phyloP scores from a whole-genome alignment of 139 green algal species.

The Picochlorum sp. region DNA sequence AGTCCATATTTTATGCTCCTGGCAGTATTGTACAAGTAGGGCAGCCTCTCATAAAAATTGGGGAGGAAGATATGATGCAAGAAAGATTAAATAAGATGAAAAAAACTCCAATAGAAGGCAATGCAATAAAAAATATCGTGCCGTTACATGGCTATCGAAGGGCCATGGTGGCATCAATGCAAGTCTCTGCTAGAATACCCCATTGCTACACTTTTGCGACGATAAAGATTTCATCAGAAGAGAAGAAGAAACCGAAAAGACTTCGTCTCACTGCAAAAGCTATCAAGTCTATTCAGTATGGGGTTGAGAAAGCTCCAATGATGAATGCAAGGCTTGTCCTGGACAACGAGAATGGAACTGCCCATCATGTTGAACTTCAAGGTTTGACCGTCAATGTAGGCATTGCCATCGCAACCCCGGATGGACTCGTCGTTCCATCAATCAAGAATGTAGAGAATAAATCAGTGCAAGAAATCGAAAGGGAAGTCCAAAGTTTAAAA shows the following conservation, averaged over 20 bases:
- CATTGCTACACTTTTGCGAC: slow-evolving; percentile 84
- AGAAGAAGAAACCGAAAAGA: neutral
- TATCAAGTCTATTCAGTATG: slow-evolving; percentile 71
- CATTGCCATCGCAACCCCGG: slow-evolving; percentile 74
- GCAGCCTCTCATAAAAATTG: slow-evolving; percentile 57
- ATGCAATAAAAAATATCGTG: neutral
- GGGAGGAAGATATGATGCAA: slow-evolving; percentile 23
- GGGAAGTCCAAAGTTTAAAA: slow-evolving; percentile 60
- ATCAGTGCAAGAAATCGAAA: slow-evolving; percentile 44
- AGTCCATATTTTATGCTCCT: slow-evolving; percentile 36
- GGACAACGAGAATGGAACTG: slow-evolving; percentile 28
- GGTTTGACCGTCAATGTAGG: slow-evolving; percentile 77
- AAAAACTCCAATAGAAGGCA: neutral
- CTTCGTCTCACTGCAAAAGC: neutral
- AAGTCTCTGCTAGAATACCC: slow-evolving; percentile 42
- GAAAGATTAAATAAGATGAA: slow-evolving; percentile 50
- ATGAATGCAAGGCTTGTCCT: slow-evolving; percentile 57
- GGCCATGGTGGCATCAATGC: slow-evolving; percentile 74
- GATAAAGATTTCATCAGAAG: slow-evolving; percentile 32
- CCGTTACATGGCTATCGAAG: slow-evolving; percentile 47
- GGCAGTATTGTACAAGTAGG: slow-evolving; percentile 72
- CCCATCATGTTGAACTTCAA: slow-evolving; percentile 19
- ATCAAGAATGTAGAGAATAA: slow-evolving; percentile 54
- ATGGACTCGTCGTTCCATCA: slow-evolving; percentile 77
- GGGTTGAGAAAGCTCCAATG: slow-evolving; percentile 47